Conservation (phyloP, 345 rosid species). For the Eucalyptus erythrocorys region DNA sequence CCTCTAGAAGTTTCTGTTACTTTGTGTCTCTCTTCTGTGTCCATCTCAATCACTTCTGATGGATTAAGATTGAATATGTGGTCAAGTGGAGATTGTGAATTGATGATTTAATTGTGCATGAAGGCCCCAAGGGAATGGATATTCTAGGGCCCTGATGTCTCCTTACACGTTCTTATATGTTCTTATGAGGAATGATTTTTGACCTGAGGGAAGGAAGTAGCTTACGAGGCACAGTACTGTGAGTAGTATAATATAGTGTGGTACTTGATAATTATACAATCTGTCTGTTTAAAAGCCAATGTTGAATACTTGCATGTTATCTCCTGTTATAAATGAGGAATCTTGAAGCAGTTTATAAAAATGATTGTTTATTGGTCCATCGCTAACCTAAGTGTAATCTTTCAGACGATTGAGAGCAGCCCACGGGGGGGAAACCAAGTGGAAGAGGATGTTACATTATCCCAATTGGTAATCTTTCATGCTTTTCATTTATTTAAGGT, state of each 20-base stretch:
- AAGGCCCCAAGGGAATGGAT: not conserved
- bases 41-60: not conserved
- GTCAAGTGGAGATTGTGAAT: not conserved
- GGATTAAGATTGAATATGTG: not conserved
- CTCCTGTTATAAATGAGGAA: not conserved
- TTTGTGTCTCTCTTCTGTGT: not conserved
- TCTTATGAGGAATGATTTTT: not conserved
- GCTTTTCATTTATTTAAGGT: not conserved
- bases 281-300: not conserved
- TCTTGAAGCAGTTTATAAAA: not conserved
- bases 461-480: constrained; percentile 40
- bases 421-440: constrained; percentile 29
- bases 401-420: constrained; percentile 62
- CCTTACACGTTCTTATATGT: not conserved
- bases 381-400: not conserved
- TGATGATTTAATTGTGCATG: not conserved
- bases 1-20: not conserved
- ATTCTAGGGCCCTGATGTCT: not conserved
- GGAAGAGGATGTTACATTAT: constrained; percentile 54
- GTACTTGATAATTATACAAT: not conserved
- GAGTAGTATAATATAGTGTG: not conserved
- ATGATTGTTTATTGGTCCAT: not conserved
- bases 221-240: not conserved
- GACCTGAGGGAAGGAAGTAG: not conserved
- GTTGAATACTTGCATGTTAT: not conserved